Conservation (phyloP, 768 basidiomycete species). For the Fomitopsis pulvina region DNA sequence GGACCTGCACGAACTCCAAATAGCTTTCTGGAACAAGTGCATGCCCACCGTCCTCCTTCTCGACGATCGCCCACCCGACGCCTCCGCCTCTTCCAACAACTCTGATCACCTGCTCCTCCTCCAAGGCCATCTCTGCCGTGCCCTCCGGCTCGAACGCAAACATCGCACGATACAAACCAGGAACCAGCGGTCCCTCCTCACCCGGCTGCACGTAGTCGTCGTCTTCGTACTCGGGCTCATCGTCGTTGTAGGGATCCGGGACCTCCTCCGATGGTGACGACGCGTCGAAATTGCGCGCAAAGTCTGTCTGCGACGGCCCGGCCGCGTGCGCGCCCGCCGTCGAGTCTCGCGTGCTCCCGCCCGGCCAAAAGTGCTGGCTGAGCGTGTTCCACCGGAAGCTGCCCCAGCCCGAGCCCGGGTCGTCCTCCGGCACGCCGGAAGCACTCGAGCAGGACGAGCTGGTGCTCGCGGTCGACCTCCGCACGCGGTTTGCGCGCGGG, state of each 20-base stretch:
- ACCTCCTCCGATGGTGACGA: conserved; percentile 23
- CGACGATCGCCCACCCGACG: conserved; percentile 75
- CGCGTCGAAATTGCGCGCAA: conserved; percentile 40
- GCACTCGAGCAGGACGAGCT: conserved; percentile 16
- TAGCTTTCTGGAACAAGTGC: conserved; percentile 80
- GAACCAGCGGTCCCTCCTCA: conserved; percentile 38
- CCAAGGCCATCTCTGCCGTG: conserved; percentile 74
- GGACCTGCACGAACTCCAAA: conserved; percentile 48
- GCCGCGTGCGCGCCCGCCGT: conserved; percentile 8
- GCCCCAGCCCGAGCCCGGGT: conserved; percentile 25
- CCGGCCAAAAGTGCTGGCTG: conserved; percentile 33
- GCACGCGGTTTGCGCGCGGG: conserved; percentile 32
- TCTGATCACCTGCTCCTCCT: conserved; percentile 68
- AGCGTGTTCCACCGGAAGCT: conserved; percentile 36
- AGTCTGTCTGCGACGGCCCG: conserved; percentile 36
- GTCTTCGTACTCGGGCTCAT: conserved; percentile 18
- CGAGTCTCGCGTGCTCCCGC: conserved; percentile 17
- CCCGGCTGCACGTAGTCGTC: conserved; percentile 20
- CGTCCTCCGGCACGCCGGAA: conserved; percentile 21
- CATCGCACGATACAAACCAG: conserved; percentile 72
- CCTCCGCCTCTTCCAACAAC: conserved; percentile 74
- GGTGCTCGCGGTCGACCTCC: conserved; percentile 21
- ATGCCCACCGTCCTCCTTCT: conserved; percentile 41
- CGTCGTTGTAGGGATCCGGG: conserved; percentile 18
- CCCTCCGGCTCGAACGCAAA: conserved; percentile 79